Evolutionary conservation across 2,329 filamentous ascomycete genomes (phyloP).

Genomic region (Diaporthe vexans): DNA sequence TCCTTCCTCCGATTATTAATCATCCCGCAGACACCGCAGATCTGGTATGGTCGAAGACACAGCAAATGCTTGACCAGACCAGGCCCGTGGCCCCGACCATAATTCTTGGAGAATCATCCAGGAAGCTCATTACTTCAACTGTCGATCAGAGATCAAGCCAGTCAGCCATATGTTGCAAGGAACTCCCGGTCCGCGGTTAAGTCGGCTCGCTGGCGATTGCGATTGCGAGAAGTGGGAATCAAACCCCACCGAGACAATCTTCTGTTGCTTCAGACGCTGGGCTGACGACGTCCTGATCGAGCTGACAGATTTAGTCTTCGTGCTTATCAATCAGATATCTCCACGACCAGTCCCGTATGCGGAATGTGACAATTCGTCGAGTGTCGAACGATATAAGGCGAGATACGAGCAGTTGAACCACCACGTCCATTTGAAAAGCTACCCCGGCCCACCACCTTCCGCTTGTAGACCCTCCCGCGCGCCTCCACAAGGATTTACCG

Average conservation of each 20-base stretch:
- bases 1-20: neutral
- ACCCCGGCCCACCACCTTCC: conserved; percentile 16
- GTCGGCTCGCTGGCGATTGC: neutral
- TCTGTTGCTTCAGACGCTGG: neutral
- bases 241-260: neutral
- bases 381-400: neutral
- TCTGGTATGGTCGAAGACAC: too few relatives aligned
- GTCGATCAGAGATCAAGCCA: neutral
- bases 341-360: neutral
- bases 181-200: neutral
- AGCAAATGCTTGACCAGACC: neutral
- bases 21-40: neutral
- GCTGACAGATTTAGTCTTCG: neutral
- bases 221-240: neutral
- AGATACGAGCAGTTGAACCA: neutral
- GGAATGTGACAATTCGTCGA: neutral
- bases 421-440: neutral
- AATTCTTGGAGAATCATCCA: neutral
- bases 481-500: neutral
- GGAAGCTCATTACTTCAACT: neutral
- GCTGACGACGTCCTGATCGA: neutral
- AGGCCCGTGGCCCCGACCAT: neutral
- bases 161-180: neutral
- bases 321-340: neutral
- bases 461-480: conserved; percentile 10